Percentiles rank a stretch among this genome's conserved stretches.
Conservation (phyloP, 176 grass and related monocot genomes). For the Otatea glauca region DNA sequence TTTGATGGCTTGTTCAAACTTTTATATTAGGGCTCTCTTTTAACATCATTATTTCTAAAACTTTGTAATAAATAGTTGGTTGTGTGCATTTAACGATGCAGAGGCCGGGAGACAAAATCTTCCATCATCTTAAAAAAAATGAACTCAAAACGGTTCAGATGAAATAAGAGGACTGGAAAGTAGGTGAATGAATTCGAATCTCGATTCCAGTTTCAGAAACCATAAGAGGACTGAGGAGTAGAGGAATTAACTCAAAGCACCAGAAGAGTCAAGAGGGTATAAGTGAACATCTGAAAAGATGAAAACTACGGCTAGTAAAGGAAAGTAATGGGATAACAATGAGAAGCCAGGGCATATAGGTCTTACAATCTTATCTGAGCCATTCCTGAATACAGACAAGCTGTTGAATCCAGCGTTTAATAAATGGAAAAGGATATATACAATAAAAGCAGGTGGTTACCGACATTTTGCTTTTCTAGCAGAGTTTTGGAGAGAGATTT, state of each 20-base stretch:
- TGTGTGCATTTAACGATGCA: too few relatives aligned
- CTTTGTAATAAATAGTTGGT: too few relatives aligned
- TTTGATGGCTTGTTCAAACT: too few relatives aligned
- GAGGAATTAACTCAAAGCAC: background rate
- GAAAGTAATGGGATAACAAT: background rate
- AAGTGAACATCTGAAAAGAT: background rate
- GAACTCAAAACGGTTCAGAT: background rate
- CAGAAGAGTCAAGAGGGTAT: background rate
- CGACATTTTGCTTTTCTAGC: background rate
- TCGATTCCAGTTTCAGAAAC: background rate
- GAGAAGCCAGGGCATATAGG: background rate
- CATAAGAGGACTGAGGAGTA: background rate
- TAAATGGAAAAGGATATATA: background rate
- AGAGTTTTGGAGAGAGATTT: background rate
- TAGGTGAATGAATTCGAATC: too few relatives aligned
- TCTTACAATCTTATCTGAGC: conserved; percentile 20
- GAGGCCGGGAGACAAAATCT: too few relatives aligned
- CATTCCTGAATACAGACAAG: conserved; percentile 34
- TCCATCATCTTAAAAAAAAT: too few relatives aligned
- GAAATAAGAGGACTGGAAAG: background rate
- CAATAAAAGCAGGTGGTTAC: background rate
- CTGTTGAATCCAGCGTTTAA: background rate
- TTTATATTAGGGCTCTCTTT: too few relatives aligned
- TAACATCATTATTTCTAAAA: too few relatives aligned
- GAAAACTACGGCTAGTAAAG: too few relatives aligned